Base-by-base conservation (phyloP, 2,329 filamentous ascomycete genomes). In the Botrytis fabae region DNA sequence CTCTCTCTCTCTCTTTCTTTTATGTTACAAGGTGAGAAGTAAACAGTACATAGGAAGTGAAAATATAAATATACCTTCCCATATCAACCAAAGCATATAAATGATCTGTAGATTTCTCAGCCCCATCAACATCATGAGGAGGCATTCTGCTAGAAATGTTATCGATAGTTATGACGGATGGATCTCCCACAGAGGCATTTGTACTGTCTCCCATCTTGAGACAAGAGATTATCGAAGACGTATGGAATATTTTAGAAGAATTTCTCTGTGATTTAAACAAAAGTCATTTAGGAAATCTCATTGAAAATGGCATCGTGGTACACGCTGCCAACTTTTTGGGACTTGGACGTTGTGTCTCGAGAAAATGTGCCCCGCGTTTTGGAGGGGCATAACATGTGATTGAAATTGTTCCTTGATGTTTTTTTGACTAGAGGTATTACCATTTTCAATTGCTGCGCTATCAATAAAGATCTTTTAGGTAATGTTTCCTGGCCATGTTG, bases 31-130 rank as follows among this genome's bases (percentile, higher is more conserved):
- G 4, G 12, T 14, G 12, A n/a, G 25, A 16, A 14, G n/a, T 28
- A 2, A 4, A 8, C 16, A 14, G 6, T 42, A 28, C 7, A n/a
- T 48, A 6, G 18, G 20, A 51, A 38, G 18, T 59, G n/a, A 35
- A 40, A 77, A 76, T 78, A 75, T 79, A 40, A 77, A 76, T 78
- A 75, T 79, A 81, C 80, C 80, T 81, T 73, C 80, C 80, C 79
- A 81, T 81, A 64, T 81, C 80, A 44, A 81, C 80, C 5, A 81
- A 75, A 32, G 75, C 80, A 69, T 80, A 81, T 57, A 81, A 75
- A 46, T 78, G 69, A 42, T 77, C 77, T 0, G 68, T 65, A 18
- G 59, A 61, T 42, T 63, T 70, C 22, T 63, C 63, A n/a, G 25
- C 51, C 22, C 14, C 16, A 12, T 68, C 51, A 14, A 74, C 63